Base-by-base conservation (phyloP, 1,284 basidiomycete genomes). In the Polyporus tsugae region DNA sequence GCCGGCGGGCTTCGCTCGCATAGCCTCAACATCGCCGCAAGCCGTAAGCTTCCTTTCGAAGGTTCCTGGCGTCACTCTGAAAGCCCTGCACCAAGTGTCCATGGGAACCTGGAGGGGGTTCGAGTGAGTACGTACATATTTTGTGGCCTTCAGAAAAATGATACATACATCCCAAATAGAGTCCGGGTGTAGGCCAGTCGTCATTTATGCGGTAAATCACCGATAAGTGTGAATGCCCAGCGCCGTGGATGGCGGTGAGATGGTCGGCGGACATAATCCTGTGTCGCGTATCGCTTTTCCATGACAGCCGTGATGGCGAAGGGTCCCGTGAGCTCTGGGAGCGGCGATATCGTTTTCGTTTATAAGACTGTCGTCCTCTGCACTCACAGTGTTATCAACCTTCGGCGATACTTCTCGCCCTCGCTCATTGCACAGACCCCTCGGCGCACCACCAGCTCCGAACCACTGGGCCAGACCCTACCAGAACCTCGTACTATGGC, bases 1-100 rank as follows among this genome's bases (percentile, higher is more conserved):
- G 39, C 39, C 39, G 4, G 39, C 9, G 9, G 13, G 39, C 39
- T 53, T 53, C 52, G 10, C 25, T 33, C 4, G 25, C 52, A 53
- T 53, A 4, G 52, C 52, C 52, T 15, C 52, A 53, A 53, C 17
- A 53, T 53, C 52, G 52, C 52, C 52, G 25, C 52, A 13, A 33
- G 25, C 6, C 19, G 52, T 25, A 15, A 29, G 52, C 52, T 33
- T 53, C 25, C 5, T 53, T 13, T 13, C 25, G 49, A 52, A 29
- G 49, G 29, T 52, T 52, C 49, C 11, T 25, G 52, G 25, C 52
- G 11, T 15, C 29, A 52, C 13, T 29, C 2, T 25, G 46, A 6
- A 11, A 4, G 13, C 22, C 13, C 46, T 25, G 13, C 22, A 25
- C 9, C 13, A 10, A 29, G 10, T 11, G 15, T 33, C 29, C 29